Percentiles rank a stretch among this genome's conserved stretches.
Evolutionary conservation across 768 basidiomycete species (phyloP).

Genomic region (Neoboletus magnificus): DNA sequence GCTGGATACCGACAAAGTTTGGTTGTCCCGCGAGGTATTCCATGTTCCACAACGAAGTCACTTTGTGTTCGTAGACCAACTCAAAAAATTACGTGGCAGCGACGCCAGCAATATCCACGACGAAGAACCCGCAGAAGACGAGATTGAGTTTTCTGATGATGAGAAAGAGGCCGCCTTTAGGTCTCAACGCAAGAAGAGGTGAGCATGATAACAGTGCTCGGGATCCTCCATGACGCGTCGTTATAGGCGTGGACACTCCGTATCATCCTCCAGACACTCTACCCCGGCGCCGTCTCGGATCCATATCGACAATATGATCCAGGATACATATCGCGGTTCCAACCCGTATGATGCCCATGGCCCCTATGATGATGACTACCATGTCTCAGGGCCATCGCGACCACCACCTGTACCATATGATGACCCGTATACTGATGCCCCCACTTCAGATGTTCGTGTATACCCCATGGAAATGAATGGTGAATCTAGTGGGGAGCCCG

Average conservation of each 20-base stretch:
- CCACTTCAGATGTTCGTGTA: slow-evolving; percentile 24
- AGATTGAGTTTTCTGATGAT: slow-evolving; percentile 94
- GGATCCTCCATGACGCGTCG: background rate
- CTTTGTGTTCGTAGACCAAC: slow-evolving; percentile 77
- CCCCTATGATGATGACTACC: slow-evolving; percentile 65
- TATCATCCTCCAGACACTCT: slow-evolving; percentile 50
- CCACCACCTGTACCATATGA: slow-evolving; percentile 74
- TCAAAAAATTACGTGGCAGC: slow-evolving; percentile 75
- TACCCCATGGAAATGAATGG: background rate
- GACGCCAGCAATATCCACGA: slow-evolving; percentile 95
- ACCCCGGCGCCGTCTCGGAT: slow-evolving; percentile 53
- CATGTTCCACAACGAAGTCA: slow-evolving; percentile 78
- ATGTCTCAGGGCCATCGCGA: slow-evolving; percentile 49
- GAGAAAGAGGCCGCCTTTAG: slow-evolving; percentile 81
- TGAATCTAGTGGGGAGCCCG: slow-evolving; percentile 20
- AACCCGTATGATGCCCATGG: slow-evolving; percentile 67
- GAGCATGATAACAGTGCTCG: slow-evolving; percentile 19
- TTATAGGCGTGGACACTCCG: slow-evolving; percentile 52
- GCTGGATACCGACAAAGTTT: slow-evolving; percentile 53
- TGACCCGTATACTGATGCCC: slow-evolving; percentile 66
- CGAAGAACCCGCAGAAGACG: slow-evolving; percentile 88
- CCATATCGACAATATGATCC: slow-evolving; percentile 53
- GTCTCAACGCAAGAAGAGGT: slow-evolving; percentile 58
- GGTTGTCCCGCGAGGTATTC: slow-evolving; percentile 64
- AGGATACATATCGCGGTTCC: slow-evolving; percentile 43